Percentiles rank a stretch among this genome's conserved stretches.
These are phyloP conservation scores for Acanthamoeba sp. DNA, from an alignment of 208 protist species.

Conservation along the genomic window DNA sequence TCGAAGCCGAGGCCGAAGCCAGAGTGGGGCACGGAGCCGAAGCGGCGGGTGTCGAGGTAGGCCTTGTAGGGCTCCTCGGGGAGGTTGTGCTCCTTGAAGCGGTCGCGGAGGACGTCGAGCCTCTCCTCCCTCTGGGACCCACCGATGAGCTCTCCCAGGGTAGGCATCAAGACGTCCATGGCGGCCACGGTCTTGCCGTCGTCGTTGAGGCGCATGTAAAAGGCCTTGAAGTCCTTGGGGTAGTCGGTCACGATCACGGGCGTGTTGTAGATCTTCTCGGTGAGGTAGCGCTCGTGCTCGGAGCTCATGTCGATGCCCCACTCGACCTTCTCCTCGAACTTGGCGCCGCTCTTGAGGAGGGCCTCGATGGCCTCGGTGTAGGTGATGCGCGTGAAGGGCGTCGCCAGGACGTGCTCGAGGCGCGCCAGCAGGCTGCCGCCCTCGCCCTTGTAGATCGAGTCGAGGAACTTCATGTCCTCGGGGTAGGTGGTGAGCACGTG, in stretches of 20 bases:
- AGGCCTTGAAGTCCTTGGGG: slow-evolving; percentile 89
- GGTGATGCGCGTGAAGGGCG: slow-evolving; percentile 82
- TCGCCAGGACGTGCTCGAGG: slow-evolving; percentile 77
- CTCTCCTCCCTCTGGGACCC: slow-evolving; percentile 87
- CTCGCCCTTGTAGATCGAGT: slow-evolving; percentile 63
- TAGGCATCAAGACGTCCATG: slow-evolving; percentile 90
- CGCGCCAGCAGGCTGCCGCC: slow-evolving; percentile 65
- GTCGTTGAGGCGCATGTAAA: slow-evolving; percentile 90
- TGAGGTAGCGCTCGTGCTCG: slow-evolving; percentile 89
- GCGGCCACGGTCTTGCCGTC: slow-evolving; percentile 85
- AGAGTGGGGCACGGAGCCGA: slow-evolving; percentile 87
- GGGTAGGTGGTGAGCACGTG: slow-evolving; percentile 68
- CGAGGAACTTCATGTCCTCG: slow-evolving; percentile 81
- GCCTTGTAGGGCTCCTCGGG: slow-evolving; percentile 54
- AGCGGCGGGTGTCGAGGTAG: slow-evolving; percentile 90
- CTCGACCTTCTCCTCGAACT: slow-evolving; percentile 81
- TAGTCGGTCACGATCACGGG: slow-evolving; percentile 90
- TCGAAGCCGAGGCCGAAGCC: slow-evolving; percentile 91
- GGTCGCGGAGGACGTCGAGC: slow-evolving; percentile 49
- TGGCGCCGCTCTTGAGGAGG: slow-evolving; percentile 77
- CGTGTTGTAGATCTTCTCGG: slow-evolving; percentile 74
- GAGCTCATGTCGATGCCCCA: slow-evolving; percentile 88
- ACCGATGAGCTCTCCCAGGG: slow-evolving; percentile 91
- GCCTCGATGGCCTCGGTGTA: slow-evolving; percentile 90
- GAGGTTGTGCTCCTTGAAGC: slow-evolving; percentile 16